Evolutionary conservation across 2,329 filamentous ascomycete species (phyloP), one percentile per base, ranked within the genome.

Genomic region (Pseudogymnoascus sp.): DNA sequence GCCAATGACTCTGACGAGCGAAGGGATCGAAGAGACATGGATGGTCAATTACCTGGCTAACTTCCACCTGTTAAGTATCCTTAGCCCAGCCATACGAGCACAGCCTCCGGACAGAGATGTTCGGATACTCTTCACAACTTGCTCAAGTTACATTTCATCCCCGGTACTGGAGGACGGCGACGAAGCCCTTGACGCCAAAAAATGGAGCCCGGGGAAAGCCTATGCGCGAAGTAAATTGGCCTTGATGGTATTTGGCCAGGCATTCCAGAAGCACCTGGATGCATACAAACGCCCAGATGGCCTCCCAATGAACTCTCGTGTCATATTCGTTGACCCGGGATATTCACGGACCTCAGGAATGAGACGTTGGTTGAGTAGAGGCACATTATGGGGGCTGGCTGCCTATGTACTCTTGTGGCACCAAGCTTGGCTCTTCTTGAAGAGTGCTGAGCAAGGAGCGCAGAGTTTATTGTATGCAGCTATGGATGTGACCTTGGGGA

Each of bases 81-180:
- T 99, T 36, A 94, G 88, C 67, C 94, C 94, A 0, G 93, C 94
- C 0, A 81, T 99, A 63, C 85, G 91, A 66, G 91, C 89, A 1
- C 94, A 99, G 74, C 94, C 94, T 1, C 86, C 95, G 61, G 94
- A 99, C 73, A 85, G 94, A 68, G 94, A 99, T 73, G 91, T 99
- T 14, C 83, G 94, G 64, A 82, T 99, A 64, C 81, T 99, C 61
- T 85, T 97, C 66, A 81, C 89, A 1, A 95, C 90, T 0, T 99
- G 95, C 73, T 87, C 90, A 18, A 87, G 90, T 35, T 97, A 99
- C 74, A 89, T 97, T 67, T 85, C 83, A 1, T 89, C 88, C 3
- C 86, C 86, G 12, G 79, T 90, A 7, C 77, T 89, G 18, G 81
- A 81, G 54, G 81, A 83, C 74, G 64, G 72, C 76, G 60, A 70